phyloP scores from a whole-genome alignment of 805 yeast genomes.

The Suhomyces sp. region DNA sequence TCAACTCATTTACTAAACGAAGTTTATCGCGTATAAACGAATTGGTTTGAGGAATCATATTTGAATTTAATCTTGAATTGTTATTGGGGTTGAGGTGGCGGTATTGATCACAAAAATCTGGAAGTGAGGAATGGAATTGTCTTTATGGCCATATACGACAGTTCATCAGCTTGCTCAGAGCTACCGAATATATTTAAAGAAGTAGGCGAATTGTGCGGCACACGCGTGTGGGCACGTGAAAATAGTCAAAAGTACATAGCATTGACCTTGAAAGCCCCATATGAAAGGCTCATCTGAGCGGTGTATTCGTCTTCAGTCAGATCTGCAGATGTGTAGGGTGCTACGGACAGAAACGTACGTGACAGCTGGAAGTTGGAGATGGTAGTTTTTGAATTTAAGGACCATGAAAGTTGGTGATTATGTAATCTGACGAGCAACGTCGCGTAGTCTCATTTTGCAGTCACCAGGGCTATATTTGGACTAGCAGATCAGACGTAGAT shows the following conservation, averaged over 20 bases:
- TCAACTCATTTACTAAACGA: background rate
- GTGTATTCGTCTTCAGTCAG: background rate
- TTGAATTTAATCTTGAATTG: no score
- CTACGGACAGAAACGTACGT: background rate
- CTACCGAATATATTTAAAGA: background rate
- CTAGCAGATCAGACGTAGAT: no score
- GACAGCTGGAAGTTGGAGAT: background rate
- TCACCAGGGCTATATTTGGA: no score
- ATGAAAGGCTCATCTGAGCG: background rate
- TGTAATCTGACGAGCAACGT: no score
- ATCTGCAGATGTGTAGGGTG: background rate
- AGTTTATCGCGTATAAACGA: conserved; percentile 7
- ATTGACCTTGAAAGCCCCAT: background rate
- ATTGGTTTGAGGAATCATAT: background rate
- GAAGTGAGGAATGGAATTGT: background rate
- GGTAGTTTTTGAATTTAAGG: background rate
- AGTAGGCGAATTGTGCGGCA: background rate
- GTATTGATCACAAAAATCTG: background rate
- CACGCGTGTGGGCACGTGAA: background rate
- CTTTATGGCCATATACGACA: background rate
- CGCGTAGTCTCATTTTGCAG: no score
- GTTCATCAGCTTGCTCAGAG: background rate
- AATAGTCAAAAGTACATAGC: background rate
- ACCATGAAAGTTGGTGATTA: background rate
- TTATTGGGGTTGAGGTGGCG: background rate